A percentile compares a stretch with the other conserved stretches of the same genome.
These are phyloP conservation scores for Thalassiosira mediterranea DNA, from an alignment of 352 stramenopile species.

Conservation along the genomic window DNA sequence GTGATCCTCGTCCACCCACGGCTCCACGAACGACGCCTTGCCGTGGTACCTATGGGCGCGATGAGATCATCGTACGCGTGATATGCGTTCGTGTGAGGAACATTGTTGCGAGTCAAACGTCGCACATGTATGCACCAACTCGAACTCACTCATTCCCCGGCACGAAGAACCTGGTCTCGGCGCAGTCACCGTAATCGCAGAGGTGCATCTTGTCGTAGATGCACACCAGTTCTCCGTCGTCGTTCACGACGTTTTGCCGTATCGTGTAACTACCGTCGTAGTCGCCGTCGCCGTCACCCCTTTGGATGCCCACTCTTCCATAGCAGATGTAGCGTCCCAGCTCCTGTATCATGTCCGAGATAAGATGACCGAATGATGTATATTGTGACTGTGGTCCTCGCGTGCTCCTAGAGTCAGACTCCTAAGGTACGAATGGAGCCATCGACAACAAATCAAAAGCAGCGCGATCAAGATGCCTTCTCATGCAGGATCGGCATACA, in stretches of 20 bases:
- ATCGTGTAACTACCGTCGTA: constrained; percentile 22
- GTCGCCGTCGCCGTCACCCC: neutral
- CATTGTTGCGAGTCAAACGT: too few relatives aligned
- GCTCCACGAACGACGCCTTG: constrained; percentile 29
- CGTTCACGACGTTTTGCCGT: constrained; percentile 40
- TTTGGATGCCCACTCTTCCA: constrained; percentile 33
- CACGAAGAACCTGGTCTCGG: constrained; percentile 44
- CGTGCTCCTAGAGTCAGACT: too few relatives aligned
- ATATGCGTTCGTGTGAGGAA: too few relatives aligned
- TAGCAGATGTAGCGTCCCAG: constrained; percentile 32
- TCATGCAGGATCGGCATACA: too few relatives aligned
- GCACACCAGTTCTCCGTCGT: constrained; percentile 17
- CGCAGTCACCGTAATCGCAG: constrained; percentile 52
- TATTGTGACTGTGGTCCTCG: neutral
- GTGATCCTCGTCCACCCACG: constrained; percentile 48
- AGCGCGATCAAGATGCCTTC: too few relatives aligned
- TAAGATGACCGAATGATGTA: constrained; percentile 2
- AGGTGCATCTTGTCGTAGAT: constrained; percentile 52
- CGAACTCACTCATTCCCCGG: constrained; percentile 11
- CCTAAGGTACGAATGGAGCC: too few relatives aligned
- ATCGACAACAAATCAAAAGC: too few relatives aligned
- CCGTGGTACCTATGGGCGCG: constrained; percentile 40
- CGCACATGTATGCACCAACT: neutral
- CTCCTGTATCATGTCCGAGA: constrained; percentile 10
- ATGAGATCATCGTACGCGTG: too few relatives aligned